Conservation (phyloP, 805 yeast genomes). For the Zygoascus tannicola region DNA sequence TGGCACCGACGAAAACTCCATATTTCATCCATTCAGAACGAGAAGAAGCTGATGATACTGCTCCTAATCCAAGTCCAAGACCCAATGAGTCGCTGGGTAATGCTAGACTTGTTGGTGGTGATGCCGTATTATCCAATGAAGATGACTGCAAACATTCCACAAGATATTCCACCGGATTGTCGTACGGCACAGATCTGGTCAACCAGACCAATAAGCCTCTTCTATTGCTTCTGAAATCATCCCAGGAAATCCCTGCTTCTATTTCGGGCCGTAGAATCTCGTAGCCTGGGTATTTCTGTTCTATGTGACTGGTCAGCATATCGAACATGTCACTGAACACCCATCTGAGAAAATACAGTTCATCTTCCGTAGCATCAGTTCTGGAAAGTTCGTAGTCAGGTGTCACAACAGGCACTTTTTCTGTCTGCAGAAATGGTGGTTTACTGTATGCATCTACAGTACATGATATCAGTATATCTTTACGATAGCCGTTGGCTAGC, state of each 20-base stretch:
- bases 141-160: background rate
- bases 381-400: slow-evolving; percentile 9
- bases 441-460: slow-evolving; percentile 10
- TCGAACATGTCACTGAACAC: slow-evolving; percentile 15
- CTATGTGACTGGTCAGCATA: slow-evolving; percentile 7
- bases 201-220: slow-evolving; percentile 17
- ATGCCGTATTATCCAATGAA: background rate
- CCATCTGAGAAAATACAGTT: slow-evolving; percentile 18
- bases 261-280: slow-evolving; percentile 14
- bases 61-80: background rate
- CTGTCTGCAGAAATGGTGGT: slow-evolving; percentile 9
- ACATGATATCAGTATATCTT: slow-evolving; percentile 13
- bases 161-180: slow-evolving; percentile 1
- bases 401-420: slow-evolving; percentile 14
- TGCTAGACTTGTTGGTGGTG: background rate
- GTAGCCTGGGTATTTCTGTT: slow-evolving; percentile 10
- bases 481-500: background rate
- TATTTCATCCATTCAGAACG: slow-evolving; percentile 1
- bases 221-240: slow-evolving; percentile 14
- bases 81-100: background rate
- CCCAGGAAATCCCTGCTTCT: slow-evolving; percentile 20
- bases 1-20: slow-evolving; percentile 4
- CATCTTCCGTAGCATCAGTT: slow-evolving; percentile 10
- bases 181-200: slow-evolving; percentile 1
- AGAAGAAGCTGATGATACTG: background rate